Evolutionary conservation across 2,329 filamentous ascomycete genomes (phyloP).

Genomic region (Monosporascus sp.): DNA sequence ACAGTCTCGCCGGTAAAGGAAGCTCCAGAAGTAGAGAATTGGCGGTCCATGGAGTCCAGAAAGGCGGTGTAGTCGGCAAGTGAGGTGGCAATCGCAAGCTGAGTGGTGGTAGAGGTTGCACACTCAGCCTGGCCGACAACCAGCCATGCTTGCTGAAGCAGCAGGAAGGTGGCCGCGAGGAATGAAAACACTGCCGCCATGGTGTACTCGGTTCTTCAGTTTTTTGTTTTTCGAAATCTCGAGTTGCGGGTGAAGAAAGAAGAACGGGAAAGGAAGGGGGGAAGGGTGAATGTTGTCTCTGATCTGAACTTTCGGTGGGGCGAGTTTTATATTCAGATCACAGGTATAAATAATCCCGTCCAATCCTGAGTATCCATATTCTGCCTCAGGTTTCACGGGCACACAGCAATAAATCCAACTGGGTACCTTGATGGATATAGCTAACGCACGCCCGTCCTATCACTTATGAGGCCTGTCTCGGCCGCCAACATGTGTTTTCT

Average conservation of each 20-base stretch:
- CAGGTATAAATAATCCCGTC: too few species aligned
- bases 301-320: too few species aligned
- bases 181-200: not conserved
- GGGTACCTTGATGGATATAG: too few species aligned
- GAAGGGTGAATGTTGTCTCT: too few species aligned
- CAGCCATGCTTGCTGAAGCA: not conserved
- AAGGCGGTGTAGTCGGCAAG: conserved; percentile 13
- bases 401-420: too few species aligned
- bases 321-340: too few species aligned
- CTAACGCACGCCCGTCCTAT: too few species aligned
- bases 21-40: conserved; percentile 14
- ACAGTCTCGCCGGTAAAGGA: conserved; percentile 7
- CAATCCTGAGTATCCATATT: too few species aligned
- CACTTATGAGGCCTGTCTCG: too few species aligned
- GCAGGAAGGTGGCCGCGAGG: not conserved
- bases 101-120: not conserved
- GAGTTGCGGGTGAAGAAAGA: not conserved
- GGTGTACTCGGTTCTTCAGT: not conserved
- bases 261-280: not conserved
- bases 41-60: conserved; percentile 14
- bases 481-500: too few species aligned
- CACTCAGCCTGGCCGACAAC: not conserved
- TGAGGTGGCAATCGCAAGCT: conserved; percentile 8
- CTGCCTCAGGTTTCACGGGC: too few species aligned
- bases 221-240: not conserved